These are phyloP conservation scores for Kwoniella sp. DNA, from an alignment of 768 basidiomycete species.

Conservation along the genomic window DNA sequence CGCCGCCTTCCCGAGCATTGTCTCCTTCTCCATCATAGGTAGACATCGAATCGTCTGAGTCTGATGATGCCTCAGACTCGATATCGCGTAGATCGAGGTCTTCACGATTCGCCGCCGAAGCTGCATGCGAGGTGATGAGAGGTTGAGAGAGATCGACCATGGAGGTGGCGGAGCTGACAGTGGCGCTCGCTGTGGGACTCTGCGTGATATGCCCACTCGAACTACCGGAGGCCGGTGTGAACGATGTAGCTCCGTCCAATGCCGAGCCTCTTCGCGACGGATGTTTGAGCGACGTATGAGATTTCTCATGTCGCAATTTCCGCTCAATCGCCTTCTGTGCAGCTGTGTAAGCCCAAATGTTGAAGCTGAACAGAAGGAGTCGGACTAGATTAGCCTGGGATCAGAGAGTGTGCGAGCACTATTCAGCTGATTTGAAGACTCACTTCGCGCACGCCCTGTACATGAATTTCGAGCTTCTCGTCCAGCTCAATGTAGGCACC, in stretches of 20 bases:
- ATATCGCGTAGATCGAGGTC: slow-evolving; percentile 36
- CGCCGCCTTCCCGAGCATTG: slow-evolving; percentile 2
- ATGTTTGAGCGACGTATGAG: slow-evolving; percentile 9
- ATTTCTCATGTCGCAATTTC: slow-evolving; percentile 21
- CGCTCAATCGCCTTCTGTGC: slow-evolving; percentile 43
- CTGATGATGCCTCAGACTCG: slow-evolving; percentile 46
- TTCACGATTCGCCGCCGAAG: slow-evolving; percentile 34
- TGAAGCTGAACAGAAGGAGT: slow-evolving; percentile 40
- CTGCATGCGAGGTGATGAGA: slow-evolving; percentile 39
- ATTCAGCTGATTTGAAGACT: slow-evolving; percentile 10
- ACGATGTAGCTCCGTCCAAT: slow-evolving; percentile 6
- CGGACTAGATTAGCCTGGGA: slow-evolving; percentile 14
- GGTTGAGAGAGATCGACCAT: slow-evolving; percentile 44
- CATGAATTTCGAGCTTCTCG: slow-evolving; percentile 48
- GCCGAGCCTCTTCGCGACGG: slow-evolving; percentile 10
- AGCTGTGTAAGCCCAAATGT: slow-evolving; percentile 51
- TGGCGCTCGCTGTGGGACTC: slow-evolving; percentile 5
- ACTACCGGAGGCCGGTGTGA: not conserved
- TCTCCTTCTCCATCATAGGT: slow-evolving; percentile 5
- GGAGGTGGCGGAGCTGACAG: slow-evolving; percentile 19
- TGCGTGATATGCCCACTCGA: not conserved
- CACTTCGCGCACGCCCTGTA: slow-evolving; percentile 51
- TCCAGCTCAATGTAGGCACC: slow-evolving; percentile 47
- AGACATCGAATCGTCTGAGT: slow-evolving; percentile 17
- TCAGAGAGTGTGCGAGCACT: not conserved